Conservation (phyloP, 371 early-diverging fungal genomes). For the Mortierella sp. region DNA sequence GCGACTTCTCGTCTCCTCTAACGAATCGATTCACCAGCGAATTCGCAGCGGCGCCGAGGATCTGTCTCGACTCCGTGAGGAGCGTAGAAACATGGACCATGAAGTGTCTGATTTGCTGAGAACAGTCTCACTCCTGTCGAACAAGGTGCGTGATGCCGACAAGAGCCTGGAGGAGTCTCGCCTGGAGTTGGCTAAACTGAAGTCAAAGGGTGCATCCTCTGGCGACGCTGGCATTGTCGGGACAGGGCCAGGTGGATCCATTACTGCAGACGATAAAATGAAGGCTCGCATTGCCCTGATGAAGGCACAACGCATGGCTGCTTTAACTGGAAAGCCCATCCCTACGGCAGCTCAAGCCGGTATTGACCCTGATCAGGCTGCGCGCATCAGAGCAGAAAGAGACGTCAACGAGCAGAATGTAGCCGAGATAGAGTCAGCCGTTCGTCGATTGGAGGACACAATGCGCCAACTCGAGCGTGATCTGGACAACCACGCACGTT, state of each 20-base stretch:
- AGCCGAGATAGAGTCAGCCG: constrained; percentile 61
- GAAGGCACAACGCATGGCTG: constrained; percentile 74
- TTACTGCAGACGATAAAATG: constrained; percentile 72
- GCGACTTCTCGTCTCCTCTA: constrained; percentile 56
- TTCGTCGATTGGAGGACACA: constrained; percentile 58
- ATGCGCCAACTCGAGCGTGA: constrained; percentile 58
- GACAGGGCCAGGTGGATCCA: constrained; percentile 70
- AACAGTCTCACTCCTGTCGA: constrained; percentile 59
- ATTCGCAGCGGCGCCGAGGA: constrained; percentile 62
- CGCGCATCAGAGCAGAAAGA: constrained; percentile 66
- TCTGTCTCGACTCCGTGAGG: constrained; percentile 64
- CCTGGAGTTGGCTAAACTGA: constrained; percentile 62
- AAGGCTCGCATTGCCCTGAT: constrained; percentile 60
- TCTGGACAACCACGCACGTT: constrained; percentile 55
- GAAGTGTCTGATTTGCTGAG: constrained; percentile 66
- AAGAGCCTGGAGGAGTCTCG: constrained; percentile 67
- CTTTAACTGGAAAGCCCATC: constrained; percentile 68
- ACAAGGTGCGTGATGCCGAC: constrained; percentile 67
- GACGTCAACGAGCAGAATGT: constrained; percentile 55
- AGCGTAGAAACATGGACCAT: constrained; percentile 65
- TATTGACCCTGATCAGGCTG: constrained; percentile 64
- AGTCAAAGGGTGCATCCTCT: constrained; percentile 19
- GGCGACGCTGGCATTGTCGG: constrained; percentile 62
- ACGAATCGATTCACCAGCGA: constrained; percentile 56
- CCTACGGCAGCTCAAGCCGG: constrained; percentile 47